Evolutionary conservation across 2,329 filamentous ascomycete genomes (phyloP).

Genomic region (Penicillium brevicompactum): DNA sequence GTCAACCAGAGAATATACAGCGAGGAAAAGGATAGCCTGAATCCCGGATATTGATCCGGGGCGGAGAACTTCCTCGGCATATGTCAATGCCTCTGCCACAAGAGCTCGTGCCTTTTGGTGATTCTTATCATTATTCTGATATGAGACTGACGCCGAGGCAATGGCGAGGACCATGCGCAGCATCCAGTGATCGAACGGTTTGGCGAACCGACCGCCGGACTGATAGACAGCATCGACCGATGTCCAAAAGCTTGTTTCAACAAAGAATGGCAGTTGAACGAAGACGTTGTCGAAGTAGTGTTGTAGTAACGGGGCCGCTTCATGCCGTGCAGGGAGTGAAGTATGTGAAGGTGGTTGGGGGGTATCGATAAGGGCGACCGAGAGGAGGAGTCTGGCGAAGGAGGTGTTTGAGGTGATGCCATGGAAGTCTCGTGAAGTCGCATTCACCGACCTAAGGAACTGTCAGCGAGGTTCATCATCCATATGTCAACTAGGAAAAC

Average conservation of each 20-base stretch:
- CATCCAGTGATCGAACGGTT: constrained; percentile 75
- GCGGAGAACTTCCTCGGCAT: constrained; percentile 79
- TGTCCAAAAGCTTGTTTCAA: constrained; percentile 74
- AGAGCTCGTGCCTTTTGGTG: constrained; percentile 63
- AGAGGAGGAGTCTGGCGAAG: constrained; percentile 83
- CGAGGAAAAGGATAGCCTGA: constrained; percentile 81
- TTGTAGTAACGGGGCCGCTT: constrained; percentile 70
- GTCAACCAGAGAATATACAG: constrained; percentile 87
- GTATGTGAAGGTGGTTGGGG: constrained; percentile 63
- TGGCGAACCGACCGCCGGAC: constrained; percentile 63
- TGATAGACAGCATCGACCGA: constrained; percentile 82
- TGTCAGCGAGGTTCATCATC: not conserved
- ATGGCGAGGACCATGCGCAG: constrained; percentile 90
- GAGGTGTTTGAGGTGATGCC: constrained; percentile 86
- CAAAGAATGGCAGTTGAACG: constrained; percentile 77
- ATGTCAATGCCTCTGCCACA: constrained; percentile 68
- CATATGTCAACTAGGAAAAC: constrained; percentile 33
- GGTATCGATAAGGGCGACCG: constrained; percentile 74
- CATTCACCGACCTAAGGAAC: constrained; percentile 72
- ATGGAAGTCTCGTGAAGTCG: constrained; percentile 91
- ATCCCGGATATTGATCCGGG: constrained; percentile 85
- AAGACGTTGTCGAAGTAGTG: constrained; percentile 85
- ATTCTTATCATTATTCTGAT: constrained; percentile 63
- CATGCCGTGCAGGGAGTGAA: constrained; percentile 71
- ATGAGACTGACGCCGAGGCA: constrained; percentile 72